Evolutionary conservation across 768 basidiomycete species (phyloP).

Genomic region (Sporobolomyces roseus): DNA sequence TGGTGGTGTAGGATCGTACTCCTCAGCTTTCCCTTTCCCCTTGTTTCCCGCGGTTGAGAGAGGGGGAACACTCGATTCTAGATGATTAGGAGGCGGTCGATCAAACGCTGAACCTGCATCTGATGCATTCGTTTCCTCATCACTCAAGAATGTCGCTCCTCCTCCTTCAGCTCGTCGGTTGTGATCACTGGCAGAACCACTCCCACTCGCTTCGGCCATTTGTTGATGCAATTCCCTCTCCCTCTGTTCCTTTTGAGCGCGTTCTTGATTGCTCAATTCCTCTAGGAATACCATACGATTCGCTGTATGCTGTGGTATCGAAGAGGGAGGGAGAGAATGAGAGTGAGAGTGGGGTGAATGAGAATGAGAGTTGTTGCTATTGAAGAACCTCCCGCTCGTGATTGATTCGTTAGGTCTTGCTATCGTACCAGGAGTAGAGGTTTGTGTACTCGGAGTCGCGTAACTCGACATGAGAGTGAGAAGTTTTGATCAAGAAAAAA

Average conservation of each 20-base stretch:
- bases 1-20: neutral
- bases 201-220: too few relatives aligned
- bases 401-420: neutral
- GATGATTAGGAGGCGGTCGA: neutral
- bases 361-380: neutral
- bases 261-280: neutral
- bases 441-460: constrained; percentile 1
- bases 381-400: constrained; percentile 20
- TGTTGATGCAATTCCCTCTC: too few relatives aligned
- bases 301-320: too few relatives aligned
- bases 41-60: neutral
- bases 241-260: neutral
- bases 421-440: constrained; percentile 1
- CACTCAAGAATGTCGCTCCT: constrained; percentile 22
- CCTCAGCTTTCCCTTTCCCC: neutral
- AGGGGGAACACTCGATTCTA: neutral
- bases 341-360: neutral
- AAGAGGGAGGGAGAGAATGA: too few relatives aligned
- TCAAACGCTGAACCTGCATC: constrained; percentile 4
- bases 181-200: too few relatives aligned
- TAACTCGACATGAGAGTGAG: neutral
- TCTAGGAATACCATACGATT: constrained; percentile 1
- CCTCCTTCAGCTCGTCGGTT: too few relatives aligned
- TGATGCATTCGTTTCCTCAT: constrained; percentile 20
- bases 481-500: constrained; percentile 3